phyloP scores from a whole-genome alignment of 192 early-diverging fungal species.

The Coemansia sp. region DNA sequence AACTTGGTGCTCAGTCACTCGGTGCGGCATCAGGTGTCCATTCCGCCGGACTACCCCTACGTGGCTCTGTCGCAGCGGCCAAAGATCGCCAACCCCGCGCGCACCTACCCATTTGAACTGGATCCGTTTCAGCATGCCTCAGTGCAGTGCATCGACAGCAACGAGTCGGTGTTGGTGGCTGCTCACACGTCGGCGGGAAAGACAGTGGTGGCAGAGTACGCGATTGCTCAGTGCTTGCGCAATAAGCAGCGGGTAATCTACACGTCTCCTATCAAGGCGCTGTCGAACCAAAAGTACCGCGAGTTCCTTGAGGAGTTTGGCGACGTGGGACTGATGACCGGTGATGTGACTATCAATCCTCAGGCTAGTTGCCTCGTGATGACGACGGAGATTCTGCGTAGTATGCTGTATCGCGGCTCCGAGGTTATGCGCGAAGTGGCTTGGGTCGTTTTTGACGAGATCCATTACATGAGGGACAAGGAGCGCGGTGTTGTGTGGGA shows the following conservation, averaged over 20 bases:
- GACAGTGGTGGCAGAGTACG: constrained; percentile 99
- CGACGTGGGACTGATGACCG: constrained; percentile 98
- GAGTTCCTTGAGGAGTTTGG: constrained; percentile 95
- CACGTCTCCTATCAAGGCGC: constrained; percentile 95
- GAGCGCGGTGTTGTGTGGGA: constrained; percentile 99
- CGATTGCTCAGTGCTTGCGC: constrained; percentile 84
- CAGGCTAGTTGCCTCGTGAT: constrained; percentile 91
- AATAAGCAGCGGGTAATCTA: constrained; percentile 95
- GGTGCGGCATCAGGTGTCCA: constrained; percentile 93
- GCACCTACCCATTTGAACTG: constrained; percentile 80
- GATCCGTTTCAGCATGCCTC: constrained; percentile 95
- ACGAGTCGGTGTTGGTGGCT: constrained; percentile 92
- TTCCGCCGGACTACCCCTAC: constrained; percentile 83
- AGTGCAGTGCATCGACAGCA: constrained; percentile 83
- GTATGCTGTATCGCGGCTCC: constrained; percentile 95
- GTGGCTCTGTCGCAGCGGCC: constrained; percentile 84
- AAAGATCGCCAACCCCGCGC: constrained; percentile 72
- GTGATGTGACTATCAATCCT: constrained; percentile 96
- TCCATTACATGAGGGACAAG: constrained; percentile 98
- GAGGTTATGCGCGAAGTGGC: constrained; percentile 96
- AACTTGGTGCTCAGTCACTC: constrained; percentile 53
- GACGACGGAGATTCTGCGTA: constrained; percentile 98
- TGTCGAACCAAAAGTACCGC: constrained; percentile 98
- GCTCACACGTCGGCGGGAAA: constrained; percentile 98
- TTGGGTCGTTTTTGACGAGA: constrained; percentile 98